A percentile compares a stretch with the other conserved stretches of the same genome.
phyloP scores from a whole-genome alignment of 352 stramenopile genomes.

The Phytopythium vexans region DNA sequence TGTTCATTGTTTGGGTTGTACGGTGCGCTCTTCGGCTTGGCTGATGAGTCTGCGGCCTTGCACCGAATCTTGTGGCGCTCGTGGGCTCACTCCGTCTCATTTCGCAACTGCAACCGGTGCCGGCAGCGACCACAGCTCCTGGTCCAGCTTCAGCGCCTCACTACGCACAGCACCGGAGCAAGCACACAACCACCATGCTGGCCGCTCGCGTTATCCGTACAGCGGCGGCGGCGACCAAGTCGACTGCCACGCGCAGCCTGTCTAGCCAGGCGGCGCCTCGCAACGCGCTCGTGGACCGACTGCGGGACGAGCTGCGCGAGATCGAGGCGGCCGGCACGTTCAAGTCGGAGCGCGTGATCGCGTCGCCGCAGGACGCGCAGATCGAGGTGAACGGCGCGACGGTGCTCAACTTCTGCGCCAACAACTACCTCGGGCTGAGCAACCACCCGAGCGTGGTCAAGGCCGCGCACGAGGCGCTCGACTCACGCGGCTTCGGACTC shows the following conservation, averaged over 20 bases:
- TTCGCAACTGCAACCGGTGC: not conserved
- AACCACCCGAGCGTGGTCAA: constrained; percentile 85
- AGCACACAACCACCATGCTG: constrained; percentile 10
- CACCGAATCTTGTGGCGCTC: not conserved
- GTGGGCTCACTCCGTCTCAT: constrained; percentile 3
- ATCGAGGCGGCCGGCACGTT: constrained; percentile 81
- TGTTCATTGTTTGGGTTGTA: no score
- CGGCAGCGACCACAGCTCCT: not conserved
- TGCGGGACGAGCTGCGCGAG: constrained; percentile 60
- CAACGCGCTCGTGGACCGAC: constrained; percentile 74
- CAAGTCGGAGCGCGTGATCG: constrained; percentile 90
- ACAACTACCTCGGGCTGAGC: constrained; percentile 93
- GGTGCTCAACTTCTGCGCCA: constrained; percentile 94
- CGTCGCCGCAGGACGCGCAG: constrained; percentile 73
- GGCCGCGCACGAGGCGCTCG: constrained; percentile 79
- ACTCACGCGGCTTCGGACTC: constrained; percentile 88
- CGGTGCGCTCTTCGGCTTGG: no score
- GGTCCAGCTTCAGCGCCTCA: no score
- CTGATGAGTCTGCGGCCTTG: no score
- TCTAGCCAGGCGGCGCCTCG: constrained; percentile 16
- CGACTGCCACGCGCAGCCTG: not conserved
- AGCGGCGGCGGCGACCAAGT: constrained; percentile 4
- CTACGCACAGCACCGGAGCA: not conserved
- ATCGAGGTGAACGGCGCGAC: constrained; percentile 67
- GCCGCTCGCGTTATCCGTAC: constrained; percentile 7